Conservation (phyloP, 306 rosid genomes). For the Comarum palustre region DNA sequence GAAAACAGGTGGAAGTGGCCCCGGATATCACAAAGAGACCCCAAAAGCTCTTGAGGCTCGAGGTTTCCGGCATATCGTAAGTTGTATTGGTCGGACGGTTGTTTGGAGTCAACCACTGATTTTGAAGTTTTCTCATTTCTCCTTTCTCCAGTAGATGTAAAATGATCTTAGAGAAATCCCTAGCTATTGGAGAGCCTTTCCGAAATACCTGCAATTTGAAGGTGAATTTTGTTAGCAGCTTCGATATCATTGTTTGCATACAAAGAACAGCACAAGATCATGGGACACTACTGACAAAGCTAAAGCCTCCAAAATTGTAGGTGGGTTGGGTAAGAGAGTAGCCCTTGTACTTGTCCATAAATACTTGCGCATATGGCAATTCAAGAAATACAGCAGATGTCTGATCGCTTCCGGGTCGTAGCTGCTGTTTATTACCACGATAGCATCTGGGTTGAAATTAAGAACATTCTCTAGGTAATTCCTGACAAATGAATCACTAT, state of each 20-base stretch:
- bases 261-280: neutral
- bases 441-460: conserved; percentile 28
- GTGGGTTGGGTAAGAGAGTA: conserved; percentile 34
- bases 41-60: conserved; percentile 51
- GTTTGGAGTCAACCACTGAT: conserved; percentile 31
- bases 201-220: conserved; percentile 49
- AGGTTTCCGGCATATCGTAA: conserved; percentile 23
- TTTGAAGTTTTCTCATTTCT: conserved; percentile 33
- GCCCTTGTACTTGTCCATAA: conserved; percentile 29
- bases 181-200: conserved; percentile 66
- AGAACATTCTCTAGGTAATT: conserved; percentile 40
- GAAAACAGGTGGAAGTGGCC: conserved; percentile 41
- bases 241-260: neutral
- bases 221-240: neutral
- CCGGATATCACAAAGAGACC: conserved; percentile 52
- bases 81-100: conserved; percentile 21
- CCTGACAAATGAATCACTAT: conserved; percentile 42
- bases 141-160: conserved; percentile 45
- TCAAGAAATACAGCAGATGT: conserved; percentile 65
- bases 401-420: conserved; percentile 23
- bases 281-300: conserved; percentile 53
- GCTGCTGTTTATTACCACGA: conserved; percentile 20
- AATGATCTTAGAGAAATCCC: conserved; percentile 56
- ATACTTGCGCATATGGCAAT: conserved; percentile 56
- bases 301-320: conserved; percentile 63